Evolutionary conservation across 768 basidiomycete species (phyloP), one percentile per base, ranked within the genome.

Genomic region (Trametes villosa): DNA sequence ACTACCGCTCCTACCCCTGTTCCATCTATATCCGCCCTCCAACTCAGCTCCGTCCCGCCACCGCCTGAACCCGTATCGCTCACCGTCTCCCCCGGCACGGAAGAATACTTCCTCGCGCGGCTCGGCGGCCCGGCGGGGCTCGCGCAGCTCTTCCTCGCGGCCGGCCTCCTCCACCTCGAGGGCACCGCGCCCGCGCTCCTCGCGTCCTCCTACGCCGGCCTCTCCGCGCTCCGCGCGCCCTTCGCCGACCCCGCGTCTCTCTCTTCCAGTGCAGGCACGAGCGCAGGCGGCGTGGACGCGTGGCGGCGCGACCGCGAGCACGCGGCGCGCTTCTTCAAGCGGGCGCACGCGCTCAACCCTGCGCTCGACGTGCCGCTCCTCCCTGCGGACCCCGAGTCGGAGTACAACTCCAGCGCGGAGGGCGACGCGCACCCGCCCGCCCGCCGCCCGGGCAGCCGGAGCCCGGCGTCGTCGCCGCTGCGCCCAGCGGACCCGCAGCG

Each of bases 101-200:
- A 75, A 29, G 73, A 77, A 0, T 92, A 92, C 72, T 88, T 87
- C 67, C 65, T 86, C 36, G 81, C 85, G 44, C 84, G 83, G 51
- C 74, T 93, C 9, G 91, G 91, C 24, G 89, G 90, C 31, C 66
- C 78, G n/a, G 69, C 71, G 18, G 88, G 87, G 0, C 77, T 92
- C 2, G 91, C 88, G 1, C 87, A 86, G 58, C 83, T 93, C 9
- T 92, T 91, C 72, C 76, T 90, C 7, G 89, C 91, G 71, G 88
- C 88, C 5, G 91, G 91, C 3, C 78, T 92, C 27, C 82, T 93
- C 30, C 85, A 92, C 68, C 79, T 92, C n/a, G 91, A 93, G 71
- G 91, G 91, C 8, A 83, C 88, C 15, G 90, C 91, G 18, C 81
- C 86, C 0, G 77, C 79, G n/a, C 78, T 92, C 30, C 81, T 92